These are phyloP conservation scores for Lyophyllum atratum DNA, from an alignment of 768 basidiomycete genomes.

Conservation along the genomic window DNA sequence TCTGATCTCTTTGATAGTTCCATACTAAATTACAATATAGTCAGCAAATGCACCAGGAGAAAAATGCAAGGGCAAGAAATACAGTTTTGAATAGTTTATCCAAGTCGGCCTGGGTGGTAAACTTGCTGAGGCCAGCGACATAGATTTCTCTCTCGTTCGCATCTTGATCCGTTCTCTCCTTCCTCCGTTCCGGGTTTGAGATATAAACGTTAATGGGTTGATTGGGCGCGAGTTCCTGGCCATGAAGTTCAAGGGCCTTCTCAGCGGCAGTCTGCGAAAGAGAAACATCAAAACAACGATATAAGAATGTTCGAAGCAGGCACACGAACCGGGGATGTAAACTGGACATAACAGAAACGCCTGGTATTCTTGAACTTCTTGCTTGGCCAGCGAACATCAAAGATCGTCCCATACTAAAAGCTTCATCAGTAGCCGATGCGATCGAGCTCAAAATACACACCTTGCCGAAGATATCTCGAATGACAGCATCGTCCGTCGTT, in stretches of 20 bases:
- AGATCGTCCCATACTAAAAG: constrained; percentile 80
- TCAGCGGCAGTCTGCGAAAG: constrained; percentile 63
- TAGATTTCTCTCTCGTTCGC: constrained; percentile 86
- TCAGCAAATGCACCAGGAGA: not conserved
- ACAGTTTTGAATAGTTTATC: constrained; percentile 78
- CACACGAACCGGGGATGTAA: constrained; percentile 73
- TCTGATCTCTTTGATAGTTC: constrained; percentile 78
- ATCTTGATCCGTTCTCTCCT: constrained; percentile 86
- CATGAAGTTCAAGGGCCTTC: constrained; percentile 78
- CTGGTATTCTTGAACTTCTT: constrained; percentile 92
- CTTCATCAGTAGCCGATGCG: constrained; percentile 8
- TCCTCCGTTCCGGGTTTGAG: constrained; percentile 88
- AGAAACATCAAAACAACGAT: not conserved
- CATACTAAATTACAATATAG: constrained; percentile 57
- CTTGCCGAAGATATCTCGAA: constrained; percentile 77
- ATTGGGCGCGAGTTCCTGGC: constrained; percentile 70
- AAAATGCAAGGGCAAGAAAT: constrained; percentile 26
- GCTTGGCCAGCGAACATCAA: constrained; percentile 97
- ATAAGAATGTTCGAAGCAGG: not conserved
- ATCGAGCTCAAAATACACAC: constrained; percentile 39
- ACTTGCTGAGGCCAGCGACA: constrained; percentile 82
- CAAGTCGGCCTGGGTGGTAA: constrained; percentile 76
- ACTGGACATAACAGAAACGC: constrained; percentile 95
- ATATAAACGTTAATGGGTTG: constrained; percentile 75
- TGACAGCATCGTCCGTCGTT: constrained; percentile 70